phyloP scores from a whole-genome alignment of 371 early-diverging fungal genomes.

The Mucor circinelloides region DNA sequence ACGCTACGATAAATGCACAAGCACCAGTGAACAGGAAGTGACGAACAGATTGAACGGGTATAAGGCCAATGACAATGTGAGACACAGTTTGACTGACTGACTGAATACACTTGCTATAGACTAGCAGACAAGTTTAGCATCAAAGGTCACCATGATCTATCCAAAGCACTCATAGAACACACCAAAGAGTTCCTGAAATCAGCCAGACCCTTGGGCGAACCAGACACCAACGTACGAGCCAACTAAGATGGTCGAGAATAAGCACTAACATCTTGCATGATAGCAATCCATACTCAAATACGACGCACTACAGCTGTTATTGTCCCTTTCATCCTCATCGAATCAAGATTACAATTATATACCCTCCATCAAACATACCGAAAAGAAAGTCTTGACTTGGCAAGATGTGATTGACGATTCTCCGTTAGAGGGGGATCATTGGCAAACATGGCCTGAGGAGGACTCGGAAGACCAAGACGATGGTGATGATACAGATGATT shows the following conservation, averaged over 20 bases:
- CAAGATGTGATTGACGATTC: constrained; percentile 27
- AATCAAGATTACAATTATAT: constrained; percentile 7
- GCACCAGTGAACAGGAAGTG: constrained; percentile 25
- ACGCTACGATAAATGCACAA: constrained; percentile 21
- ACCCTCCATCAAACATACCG: neutral
- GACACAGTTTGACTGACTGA: neutral
- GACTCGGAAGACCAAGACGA: constrained; percentile 13
- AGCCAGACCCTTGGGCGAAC: neutral
- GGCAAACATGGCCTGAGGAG: constrained; percentile 26
- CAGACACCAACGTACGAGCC: constrained; percentile 4
- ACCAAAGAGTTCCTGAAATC: neutral
- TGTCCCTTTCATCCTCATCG: constrained; percentile 19
- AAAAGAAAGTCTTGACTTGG: constrained; percentile 23
- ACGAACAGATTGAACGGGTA: constrained; percentile 20
- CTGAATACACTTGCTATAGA: too few relatives aligned
- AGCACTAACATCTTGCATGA: neutral
- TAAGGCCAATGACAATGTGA: neutral
- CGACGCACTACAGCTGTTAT: constrained; percentile 18
- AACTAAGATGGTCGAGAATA: neutral
- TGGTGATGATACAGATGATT: constrained; percentile 11
- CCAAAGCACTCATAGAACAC: constrained; percentile 5
- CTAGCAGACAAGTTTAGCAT: constrained; percentile 20
- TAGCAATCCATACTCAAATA: constrained; percentile 27
- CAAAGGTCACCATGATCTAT: constrained; percentile 14
- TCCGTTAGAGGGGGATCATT: constrained; percentile 41